Base-by-base conservation (phyloP, 352 stramenopile genomes). In the Globisporangium emineosum region DNA sequence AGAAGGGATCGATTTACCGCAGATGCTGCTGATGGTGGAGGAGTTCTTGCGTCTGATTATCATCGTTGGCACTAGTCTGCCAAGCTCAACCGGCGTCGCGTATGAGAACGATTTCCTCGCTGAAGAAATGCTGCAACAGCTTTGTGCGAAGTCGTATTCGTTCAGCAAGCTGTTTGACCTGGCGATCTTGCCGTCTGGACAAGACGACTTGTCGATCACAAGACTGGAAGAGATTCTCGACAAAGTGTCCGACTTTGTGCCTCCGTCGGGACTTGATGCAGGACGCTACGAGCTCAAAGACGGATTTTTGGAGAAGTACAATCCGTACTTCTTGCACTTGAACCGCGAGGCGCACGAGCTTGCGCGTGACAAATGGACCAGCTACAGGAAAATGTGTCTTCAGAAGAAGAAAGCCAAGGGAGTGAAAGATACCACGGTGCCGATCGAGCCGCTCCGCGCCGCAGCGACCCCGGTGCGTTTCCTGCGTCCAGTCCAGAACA, bases 81-180 rank as follows among this genome's bases (percentile, higher is more conserved):
- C 88, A 2, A 86, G 72, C 49, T 60, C 79, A 6, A 81, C 73
- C 33, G 88, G 88, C 9, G 61, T 70, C 37, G 60, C 61, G 3
- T 89, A 90, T 60, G 86, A 96, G 60, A 75, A 91, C 30, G 73
- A 80, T 15, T 96, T 94, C 52, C 63, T 96, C 47, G 57, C 74
- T 15, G 83, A 94, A 78, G 88, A 94, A 65, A 91, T 96, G 84
- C 35, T 93, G 37, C 88, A 96, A 66, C 88, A 96, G 25, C 62
- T 96, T 51, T 91, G 86, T 42, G 76, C 86, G 1, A 93, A 93
- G 65, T 78, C 86, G 6, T 81, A 76, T 10, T 79, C 83, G 17
- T 96, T 94, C 73, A 94, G 86, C 70, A 89, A 89, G 47, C 60
- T 96, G 5, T 85, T 90, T 55, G 88, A 96, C 30, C 72, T 93